These are phyloP conservation scores for Cystofilobasidium ferigula DNA, from an alignment of 768 basidiomycete genomes.

Conservation along the genomic window DNA sequence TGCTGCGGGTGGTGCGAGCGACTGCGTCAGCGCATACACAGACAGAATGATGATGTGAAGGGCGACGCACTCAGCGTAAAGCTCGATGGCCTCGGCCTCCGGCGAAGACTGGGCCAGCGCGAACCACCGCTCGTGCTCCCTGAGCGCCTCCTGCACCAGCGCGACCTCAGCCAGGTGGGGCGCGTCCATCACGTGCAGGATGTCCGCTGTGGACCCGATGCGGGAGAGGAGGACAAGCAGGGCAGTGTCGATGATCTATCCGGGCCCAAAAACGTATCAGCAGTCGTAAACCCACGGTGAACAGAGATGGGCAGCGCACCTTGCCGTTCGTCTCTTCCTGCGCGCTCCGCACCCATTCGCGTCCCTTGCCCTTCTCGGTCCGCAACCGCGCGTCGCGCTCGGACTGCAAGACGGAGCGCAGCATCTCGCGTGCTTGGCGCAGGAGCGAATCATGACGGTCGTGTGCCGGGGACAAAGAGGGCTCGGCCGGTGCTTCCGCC, in stretches of 20 bases:
- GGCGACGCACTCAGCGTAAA: conserved; percentile 54
- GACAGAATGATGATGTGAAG: not conserved
- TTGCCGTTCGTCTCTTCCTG: not conserved
- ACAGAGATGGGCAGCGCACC: conserved; percentile 3
- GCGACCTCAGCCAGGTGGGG: conserved; percentile 9
- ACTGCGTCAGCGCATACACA: not conserved
- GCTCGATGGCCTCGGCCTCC: conserved; percentile 51
- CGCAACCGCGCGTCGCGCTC: conserved; percentile 44
- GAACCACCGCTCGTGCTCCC: conserved; percentile 16
- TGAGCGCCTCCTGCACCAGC: conserved; percentile 6
- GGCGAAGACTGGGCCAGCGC: conserved; percentile 7
- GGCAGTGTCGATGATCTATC: conserved; percentile 67
- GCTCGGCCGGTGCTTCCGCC: conserved; percentile 55
- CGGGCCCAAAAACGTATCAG: not conserved
- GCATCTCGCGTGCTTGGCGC: conserved; percentile 61
- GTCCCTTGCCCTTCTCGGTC: conserved; percentile 39
- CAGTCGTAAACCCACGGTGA: not conserved
- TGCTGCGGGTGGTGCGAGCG: conserved; percentile 39
- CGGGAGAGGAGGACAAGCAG: conserved; percentile 63
- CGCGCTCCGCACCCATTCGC: conserved; percentile 10
- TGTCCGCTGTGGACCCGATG: conserved; percentile 33
- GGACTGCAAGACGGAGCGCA: conserved; percentile 49
- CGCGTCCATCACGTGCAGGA: conserved; percentile 12
- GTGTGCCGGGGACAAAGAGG: too few species aligned
- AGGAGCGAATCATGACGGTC: conserved; percentile 57